Conservation (phyloP, 139 green algal species). For the Coelastrella sp. region DNA sequence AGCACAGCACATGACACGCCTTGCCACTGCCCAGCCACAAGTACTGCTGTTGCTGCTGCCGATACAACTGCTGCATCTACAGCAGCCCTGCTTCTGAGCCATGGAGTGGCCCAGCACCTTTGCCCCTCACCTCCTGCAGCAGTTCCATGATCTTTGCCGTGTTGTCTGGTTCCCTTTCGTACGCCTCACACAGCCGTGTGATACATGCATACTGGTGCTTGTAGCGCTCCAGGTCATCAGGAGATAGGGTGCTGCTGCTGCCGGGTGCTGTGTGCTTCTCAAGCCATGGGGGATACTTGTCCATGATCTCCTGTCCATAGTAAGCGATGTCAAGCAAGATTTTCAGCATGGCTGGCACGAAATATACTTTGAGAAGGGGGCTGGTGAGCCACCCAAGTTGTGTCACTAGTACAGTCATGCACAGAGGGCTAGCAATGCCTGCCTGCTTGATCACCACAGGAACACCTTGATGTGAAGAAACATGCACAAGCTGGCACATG, state of each 20-base stretch:
- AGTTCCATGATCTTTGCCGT: slow-evolving; percentile 74
- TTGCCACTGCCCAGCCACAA: no score
- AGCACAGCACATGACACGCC: no score
- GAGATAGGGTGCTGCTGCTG: slow-evolving; percentile 48
- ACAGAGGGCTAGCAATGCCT: no score
- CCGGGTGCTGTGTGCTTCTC: slow-evolving; percentile 37
- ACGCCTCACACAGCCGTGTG: slow-evolving; percentile 73
- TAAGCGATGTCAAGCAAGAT: not conserved
- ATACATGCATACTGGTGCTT: slow-evolving; percentile 79
- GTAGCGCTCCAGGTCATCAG: slow-evolving; percentile 74
- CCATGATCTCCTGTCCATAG: slow-evolving; percentile 77
- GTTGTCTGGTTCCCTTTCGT: slow-evolving; percentile 78
- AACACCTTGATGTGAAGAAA: no score
- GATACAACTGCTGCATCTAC: not conserved
- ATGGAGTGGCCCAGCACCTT: no score
- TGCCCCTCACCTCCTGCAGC: slow-evolving; percentile 77
- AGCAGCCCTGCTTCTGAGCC: not conserved
- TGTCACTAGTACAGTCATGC: no score
- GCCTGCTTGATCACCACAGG: no score
- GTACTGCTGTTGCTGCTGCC: not conserved
- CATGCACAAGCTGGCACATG: no score
- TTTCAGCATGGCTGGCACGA: no score
- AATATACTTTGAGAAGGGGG: no score
- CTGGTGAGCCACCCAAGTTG: no score
- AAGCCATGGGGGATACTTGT: slow-evolving; percentile 88